Conservation (phyloP, 2,329 filamentous ascomycete species). For the Penicillium sp. region DNA sequence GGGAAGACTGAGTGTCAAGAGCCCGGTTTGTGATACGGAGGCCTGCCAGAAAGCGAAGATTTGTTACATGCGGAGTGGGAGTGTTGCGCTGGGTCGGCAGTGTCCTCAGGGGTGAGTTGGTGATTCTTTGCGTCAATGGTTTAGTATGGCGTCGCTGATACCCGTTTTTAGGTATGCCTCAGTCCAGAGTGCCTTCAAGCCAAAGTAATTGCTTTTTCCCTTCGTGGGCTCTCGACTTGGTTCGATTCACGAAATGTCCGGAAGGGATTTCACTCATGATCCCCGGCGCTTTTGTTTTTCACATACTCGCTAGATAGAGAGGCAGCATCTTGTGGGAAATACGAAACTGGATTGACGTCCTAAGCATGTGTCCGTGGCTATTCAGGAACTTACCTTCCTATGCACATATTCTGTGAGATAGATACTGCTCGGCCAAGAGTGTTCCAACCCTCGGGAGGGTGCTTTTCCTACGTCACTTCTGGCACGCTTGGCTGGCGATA, state of each 20-base stretch:
- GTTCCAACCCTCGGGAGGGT: too few relatives aligned
- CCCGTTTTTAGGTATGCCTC: constrained; percentile 39
- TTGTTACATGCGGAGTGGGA: constrained; percentile 64
- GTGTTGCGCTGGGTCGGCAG: constrained; percentile 53
- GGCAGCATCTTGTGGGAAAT: neutral
- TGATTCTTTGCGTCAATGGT: neutral
- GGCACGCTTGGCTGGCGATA: neutral
- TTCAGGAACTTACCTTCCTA: too few relatives aligned
- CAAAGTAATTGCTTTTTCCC: neutral
- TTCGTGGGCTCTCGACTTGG: neutral
- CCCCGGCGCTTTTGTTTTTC: neutral
- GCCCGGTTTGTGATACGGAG: constrained; percentile 56
- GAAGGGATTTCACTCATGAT: neutral
- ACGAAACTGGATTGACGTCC: neutral
- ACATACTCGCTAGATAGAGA: neutral
- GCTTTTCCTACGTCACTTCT: too few relatives aligned
- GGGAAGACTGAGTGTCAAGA: constrained; percentile 56
- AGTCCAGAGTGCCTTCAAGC: constrained; percentile 46
- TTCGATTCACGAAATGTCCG: neutral
- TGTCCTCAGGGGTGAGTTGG: constrained; percentile 56
- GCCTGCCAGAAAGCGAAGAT: constrained; percentile 59
- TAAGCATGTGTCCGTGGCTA: neutral
- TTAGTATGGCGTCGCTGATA: constrained; percentile 7
- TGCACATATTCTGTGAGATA: too few relatives aligned
- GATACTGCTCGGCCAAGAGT: too few relatives aligned